These are phyloP conservation scores for Leccinum imitatum DNA, from an alignment of 768 basidiomycete genomes.

Conservation along the genomic window DNA sequence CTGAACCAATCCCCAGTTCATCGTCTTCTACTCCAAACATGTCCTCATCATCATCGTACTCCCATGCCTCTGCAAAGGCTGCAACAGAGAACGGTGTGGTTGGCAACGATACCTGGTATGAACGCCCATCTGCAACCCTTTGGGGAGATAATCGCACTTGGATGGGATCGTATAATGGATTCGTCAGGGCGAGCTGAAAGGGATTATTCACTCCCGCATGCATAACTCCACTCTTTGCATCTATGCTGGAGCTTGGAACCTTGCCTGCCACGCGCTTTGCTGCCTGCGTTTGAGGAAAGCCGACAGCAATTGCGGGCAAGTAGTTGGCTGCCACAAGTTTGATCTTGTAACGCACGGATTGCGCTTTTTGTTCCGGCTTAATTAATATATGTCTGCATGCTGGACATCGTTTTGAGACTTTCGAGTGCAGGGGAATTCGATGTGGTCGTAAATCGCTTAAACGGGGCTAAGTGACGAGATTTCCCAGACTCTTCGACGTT, in stretches of 20 bases:
- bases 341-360: slow-evolving; percentile 93
- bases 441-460: slow-evolving; percentile 79
- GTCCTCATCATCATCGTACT: slow-evolving; percentile 91
- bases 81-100: slow-evolving; percentile 76
- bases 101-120: slow-evolving; percentile 78
- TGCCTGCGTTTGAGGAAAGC: slow-evolving; percentile 56
- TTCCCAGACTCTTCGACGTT: not conserved
- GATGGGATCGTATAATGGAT: slow-evolving; percentile 95
- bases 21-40: slow-evolving; percentile 63
- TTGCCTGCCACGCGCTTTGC: slow-evolving; percentile 40
- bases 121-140: slow-evolving; percentile 44
- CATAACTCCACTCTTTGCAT: slow-evolving; percentile 44
- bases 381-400: slow-evolving; percentile 94
- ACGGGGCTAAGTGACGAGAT: slow-evolving; percentile 2
- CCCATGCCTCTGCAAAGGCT: slow-evolving; percentile 96
- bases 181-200: slow-evolving; percentile 89
- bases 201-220: slow-evolving; percentile 77
- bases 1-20: slow-evolving; percentile 32
- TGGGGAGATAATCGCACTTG: slow-evolving; percentile 85
- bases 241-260: slow-evolving; percentile 33
- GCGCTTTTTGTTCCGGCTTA: slow-evolving; percentile 96
- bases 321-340: slow-evolving; percentile 96
- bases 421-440: slow-evolving; percentile 90
- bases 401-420: slow-evolving; percentile 94
- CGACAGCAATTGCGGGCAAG: slow-evolving; percentile 79